phyloP scores from a whole-genome alignment of 2,329 filamentous ascomycete species.

The Xenoacremonium recifei region DNA sequence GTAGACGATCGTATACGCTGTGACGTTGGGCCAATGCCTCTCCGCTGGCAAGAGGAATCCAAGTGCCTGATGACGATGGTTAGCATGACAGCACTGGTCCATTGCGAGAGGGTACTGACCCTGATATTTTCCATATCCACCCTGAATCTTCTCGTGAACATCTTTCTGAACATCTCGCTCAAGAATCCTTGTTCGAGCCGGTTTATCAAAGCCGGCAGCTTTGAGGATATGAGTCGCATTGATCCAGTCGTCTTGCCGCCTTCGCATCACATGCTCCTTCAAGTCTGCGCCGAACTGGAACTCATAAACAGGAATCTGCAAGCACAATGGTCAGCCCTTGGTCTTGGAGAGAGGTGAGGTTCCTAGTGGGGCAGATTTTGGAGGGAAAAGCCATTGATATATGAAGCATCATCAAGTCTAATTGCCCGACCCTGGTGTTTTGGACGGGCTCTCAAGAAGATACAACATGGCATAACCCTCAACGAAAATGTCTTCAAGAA shows the following conservation, averaged over 20 bases:
- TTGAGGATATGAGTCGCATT: conserved; percentile 99
- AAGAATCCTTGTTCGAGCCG: conserved; percentile 87
- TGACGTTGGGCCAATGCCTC: conserved; percentile 83
- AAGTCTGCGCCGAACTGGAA: conserved; percentile 79
- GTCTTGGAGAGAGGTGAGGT: too few species aligned
- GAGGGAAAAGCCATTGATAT: too few species aligned
- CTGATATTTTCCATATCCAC: conserved; percentile 98
- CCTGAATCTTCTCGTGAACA: conserved; percentile 95
- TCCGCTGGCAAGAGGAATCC: conserved; percentile 86
- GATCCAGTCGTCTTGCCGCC: conserved; percentile 92
- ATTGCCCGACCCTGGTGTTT: neutral
- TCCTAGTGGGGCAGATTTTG: too few species aligned
- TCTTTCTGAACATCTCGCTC: conserved; percentile 97
- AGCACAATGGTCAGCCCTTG: conserved; percentile 9
- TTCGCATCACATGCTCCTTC: conserved; percentile 91
- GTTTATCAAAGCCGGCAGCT: conserved; percentile 95
- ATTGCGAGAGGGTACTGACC: conserved; percentile 47
- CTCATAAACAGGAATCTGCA: conserved; percentile 90
- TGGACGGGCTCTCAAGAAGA: neutral
- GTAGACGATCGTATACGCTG: conserved; percentile 78
- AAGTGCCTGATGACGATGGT: conserved; percentile 64
- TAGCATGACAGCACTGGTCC: conserved; percentile 3
- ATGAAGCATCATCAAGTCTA: too few species aligned
- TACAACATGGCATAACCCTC: neutral
- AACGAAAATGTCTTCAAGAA: conserved; percentile 18